These are phyloP conservation scores for Panicum hallii DNA, from an alignment of 202 grass and related monocot genomes.

Conservation along the genomic window DNA sequence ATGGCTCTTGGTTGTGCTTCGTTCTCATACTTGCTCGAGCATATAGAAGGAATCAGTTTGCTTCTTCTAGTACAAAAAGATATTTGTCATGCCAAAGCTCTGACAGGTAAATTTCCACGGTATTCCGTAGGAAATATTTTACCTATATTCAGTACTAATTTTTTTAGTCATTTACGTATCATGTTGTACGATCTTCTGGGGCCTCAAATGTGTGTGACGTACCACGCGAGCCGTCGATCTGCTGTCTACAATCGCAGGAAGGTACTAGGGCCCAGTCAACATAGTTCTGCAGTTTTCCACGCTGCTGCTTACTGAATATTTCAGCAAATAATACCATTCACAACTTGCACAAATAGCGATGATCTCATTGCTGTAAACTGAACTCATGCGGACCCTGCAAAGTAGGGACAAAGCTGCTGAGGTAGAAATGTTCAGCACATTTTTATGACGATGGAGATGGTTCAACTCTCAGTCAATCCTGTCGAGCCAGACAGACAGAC, in stretches of 20 bases:
- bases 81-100: neutral
- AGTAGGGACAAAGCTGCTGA: neutral
- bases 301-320: neutral
- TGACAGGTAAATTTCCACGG: neutral
- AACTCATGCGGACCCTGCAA: neutral
- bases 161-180: neutral
- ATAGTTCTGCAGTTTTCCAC: neutral
- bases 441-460: neutral
- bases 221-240: neutral
- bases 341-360: neutral
- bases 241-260: neutral
- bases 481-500: neutral
- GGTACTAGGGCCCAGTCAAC: neutral
- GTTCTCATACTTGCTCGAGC: neutral
- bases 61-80: neutral
- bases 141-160: neutral
- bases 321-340: neutral
- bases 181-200: neutral
- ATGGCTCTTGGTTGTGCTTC: neutral
- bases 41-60: neutral
- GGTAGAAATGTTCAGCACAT: constrained; percentile 1
- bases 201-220: neutral
- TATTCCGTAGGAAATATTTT: neutral
- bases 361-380: neutral
- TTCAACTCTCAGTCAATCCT: constrained; percentile 9